These are phyloP conservation scores for Acer campestre DNA, from an alignment of 345 rosid genomes.

Conservation along the genomic window DNA sequence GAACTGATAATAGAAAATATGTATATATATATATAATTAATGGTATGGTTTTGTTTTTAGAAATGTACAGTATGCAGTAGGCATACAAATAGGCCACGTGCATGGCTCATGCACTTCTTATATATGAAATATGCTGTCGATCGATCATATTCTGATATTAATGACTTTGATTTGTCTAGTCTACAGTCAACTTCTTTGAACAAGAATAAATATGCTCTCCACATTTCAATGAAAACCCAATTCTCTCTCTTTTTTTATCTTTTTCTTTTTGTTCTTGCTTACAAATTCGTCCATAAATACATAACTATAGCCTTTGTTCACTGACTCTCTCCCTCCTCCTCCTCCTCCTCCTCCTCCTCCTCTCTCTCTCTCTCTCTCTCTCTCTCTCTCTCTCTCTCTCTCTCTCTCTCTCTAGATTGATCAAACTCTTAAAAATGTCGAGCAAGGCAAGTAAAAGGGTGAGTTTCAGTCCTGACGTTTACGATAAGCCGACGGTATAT, in stretches of 20 bases:
- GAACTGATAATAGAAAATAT: too few species aligned
- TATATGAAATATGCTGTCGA: not conserved
- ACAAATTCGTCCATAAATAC: constrained; percentile 42
- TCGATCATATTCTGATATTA: not conserved
- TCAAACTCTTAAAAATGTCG: constrained; percentile 46
- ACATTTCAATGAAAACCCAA: constrained; percentile 19
- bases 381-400: not conserved
- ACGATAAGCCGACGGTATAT: constrained; percentile 41
- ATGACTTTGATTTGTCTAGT: not conserved
- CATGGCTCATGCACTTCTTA: constrained; percentile 37
- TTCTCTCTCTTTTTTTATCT: constrained; percentile 7
- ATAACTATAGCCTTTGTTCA: constrained; percentile 23
- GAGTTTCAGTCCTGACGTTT: constrained; percentile 64
- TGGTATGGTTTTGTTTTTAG: not conserved
- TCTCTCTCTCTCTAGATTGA: not conserved
- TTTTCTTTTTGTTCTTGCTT: constrained; percentile 16
- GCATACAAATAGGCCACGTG: constrained; percentile 18
- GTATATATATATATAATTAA: not conserved
- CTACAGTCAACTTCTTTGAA: constrained; percentile 32
- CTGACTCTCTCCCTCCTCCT: not conserved
- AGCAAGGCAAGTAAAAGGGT: constrained; percentile 61
- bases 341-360: not conserved
- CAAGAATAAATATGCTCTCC: constrained; percentile 17
- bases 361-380: not conserved
- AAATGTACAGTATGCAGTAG: not conserved